Base-by-base conservation (phyloP, 345 rosid genomes). In the Lepidium aucheri region DNA sequence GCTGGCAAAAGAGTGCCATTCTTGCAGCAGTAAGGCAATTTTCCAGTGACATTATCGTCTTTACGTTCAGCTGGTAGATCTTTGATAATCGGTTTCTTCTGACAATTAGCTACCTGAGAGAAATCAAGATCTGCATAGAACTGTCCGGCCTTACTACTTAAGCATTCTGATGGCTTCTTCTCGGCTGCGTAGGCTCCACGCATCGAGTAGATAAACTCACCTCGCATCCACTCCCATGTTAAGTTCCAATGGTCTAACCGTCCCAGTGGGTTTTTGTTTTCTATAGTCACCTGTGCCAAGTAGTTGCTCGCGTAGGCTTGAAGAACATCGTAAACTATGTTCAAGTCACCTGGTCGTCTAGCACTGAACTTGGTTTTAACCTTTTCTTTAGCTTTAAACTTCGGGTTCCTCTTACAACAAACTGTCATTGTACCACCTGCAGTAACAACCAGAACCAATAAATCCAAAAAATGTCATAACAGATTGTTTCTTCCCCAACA, bases 221-320 rank as follows among this genome's bases (percentile, higher is more conserved):
- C 90, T 51, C 91, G 78, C 85, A 79, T 85, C 97, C 99, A 94
- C 52, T 90, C 95, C 96, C 96, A 94, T 4, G 96, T 90, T 15
- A 94, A 59, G 74, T 94, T 90, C 99, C 99, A 94, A 34, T 81
- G 86, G 60, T 94, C 96, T 7, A 94, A 89, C 32, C 89, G 80
- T 59, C 97, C 93, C 6, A 94, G 53, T 0, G 96, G 93, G 39
- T 74, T 77, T 62, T 38, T 77, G 59, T 90, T 90, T 63, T 90
- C 91, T 1, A 94, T 83, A 12, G 96, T 90, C 13, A 94, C 97
- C 70, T 72, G 60, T 47, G 97, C 99, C 16, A 73, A 67, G 67
- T 94, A 94, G 81, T 81, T 94, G 74, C 80, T 82, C 0, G 60
- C 63, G 41, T 74, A 90, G 10, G 99, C 78, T 78, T 84, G 83